Conservation (phyloP, 2,329 filamentous ascomycete genomes). For the Aspergillus sp. region DNA sequence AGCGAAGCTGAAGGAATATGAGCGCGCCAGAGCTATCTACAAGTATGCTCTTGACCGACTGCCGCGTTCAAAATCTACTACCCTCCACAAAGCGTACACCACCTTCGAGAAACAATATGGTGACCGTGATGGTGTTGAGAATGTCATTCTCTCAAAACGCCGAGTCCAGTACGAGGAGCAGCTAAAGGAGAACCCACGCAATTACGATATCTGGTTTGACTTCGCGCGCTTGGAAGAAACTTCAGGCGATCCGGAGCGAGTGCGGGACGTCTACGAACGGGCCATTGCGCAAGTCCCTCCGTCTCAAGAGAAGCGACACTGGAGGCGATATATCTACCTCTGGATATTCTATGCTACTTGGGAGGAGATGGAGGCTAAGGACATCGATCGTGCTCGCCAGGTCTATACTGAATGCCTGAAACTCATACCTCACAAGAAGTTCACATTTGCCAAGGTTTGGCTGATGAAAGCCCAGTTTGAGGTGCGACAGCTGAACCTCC, state of each 20-base stretch:
- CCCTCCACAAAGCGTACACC: constrained; percentile 89
- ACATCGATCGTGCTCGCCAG: constrained; percentile 75
- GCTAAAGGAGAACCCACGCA: constrained; percentile 89
- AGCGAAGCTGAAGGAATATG: constrained; percentile 90
- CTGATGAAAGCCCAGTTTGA: constrained; percentile 91
- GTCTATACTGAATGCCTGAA: constrained; percentile 88
- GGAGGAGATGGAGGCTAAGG: constrained; percentile 84
- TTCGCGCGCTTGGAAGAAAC: constrained; percentile 88
- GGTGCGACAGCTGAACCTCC: constrained; percentile 79
- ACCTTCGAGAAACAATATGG: constrained; percentile 98
- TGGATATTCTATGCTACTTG: constrained; percentile 97
- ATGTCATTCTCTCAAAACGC: constrained; percentile 92
- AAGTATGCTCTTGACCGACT: constrained; percentile 93
- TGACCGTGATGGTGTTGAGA: constrained; percentile 87
- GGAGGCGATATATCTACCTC: constrained; percentile 94
- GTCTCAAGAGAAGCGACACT: constrained; percentile 94
- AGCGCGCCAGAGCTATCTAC: constrained; percentile 90
- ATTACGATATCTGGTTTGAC: constrained; percentile 97
- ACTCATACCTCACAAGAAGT: constrained; percentile 90
- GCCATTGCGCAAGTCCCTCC: constrained; percentile 95
- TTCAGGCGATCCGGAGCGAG: constrained; percentile 75
- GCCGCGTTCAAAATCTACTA: constrained; percentile 79
- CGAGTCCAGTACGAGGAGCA: constrained; percentile 92
- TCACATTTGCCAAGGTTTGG: constrained; percentile 98
- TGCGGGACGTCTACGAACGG: constrained; percentile 90